Evolutionary conservation across 169 alveolate genomes (phyloP).

Genomic region (Cyclospora cayetanensis): DNA sequence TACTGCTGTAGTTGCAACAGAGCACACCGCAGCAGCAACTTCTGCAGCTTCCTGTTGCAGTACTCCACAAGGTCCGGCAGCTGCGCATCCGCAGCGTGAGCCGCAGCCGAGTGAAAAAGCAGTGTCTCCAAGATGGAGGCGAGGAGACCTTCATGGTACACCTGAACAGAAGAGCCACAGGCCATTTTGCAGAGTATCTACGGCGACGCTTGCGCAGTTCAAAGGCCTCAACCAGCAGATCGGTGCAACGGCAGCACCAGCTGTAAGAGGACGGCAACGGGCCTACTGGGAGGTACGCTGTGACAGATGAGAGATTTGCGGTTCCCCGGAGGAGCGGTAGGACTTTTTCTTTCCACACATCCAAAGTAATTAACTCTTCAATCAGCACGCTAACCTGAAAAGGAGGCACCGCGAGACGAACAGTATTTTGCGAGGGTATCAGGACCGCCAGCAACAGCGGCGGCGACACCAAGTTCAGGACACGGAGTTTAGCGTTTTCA

Average conservation of each 20-base stretch:
- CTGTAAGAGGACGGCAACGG: background rate
- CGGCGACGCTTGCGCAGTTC: background rate
- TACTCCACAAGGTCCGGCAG: slow-evolving; percentile 42
- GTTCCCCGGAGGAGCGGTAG: background rate
- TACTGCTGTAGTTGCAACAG: no score
- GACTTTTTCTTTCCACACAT: slow-evolving; percentile 47
- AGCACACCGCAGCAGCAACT: slow-evolving; percentile 33
- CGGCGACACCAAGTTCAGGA: no score
- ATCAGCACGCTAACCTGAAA: slow-evolving; percentile 11
- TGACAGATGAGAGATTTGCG: background rate
- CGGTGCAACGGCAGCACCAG: slow-evolving; percentile 11
- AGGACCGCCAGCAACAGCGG: no score
- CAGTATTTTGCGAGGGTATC: no score
- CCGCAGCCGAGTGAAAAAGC: slow-evolving; percentile 38
- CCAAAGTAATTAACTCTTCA: slow-evolving; percentile 2
- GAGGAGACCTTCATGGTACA: slow-evolving; percentile 46
- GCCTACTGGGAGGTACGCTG: slow-evolving; percentile 31
- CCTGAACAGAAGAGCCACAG: background rate
- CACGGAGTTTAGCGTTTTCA: no score
- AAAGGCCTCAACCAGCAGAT: background rate
- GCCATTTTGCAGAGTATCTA: background rate
- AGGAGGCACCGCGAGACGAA: no score
- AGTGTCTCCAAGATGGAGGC: slow-evolving; percentile 20
- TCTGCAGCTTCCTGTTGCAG: slow-evolving; percentile 10
- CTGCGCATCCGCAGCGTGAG: slow-evolving; percentile 21